Base-by-base conservation (phyloP, 768 basidiomycete genomes). In the Candolleomyces efflorescens region DNA sequence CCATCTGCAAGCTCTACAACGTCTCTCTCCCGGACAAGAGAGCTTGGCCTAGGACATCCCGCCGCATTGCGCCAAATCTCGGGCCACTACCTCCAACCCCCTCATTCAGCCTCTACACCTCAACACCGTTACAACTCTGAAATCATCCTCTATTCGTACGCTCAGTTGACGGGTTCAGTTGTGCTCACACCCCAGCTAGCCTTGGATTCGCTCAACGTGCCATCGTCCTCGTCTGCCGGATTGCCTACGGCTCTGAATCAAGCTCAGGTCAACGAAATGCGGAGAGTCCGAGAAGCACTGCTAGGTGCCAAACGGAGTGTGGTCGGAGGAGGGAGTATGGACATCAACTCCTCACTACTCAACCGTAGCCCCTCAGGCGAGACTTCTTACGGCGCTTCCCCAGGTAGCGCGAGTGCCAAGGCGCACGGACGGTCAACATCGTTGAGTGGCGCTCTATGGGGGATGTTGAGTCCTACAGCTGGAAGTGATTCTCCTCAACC, bases 101-200 rank as follows among this genome's bases (percentile, higher is more conserved):
- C 44, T 69, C 76, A 75, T 22, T 73, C 76, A 1, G 76, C 81
- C 4, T 78, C 75, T 58, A 68, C 77, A 17, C 71, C 80, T 36
- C 69, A 76, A 22, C 69, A 78, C 37, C 69, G 76, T 20, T 68
- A 78, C 3, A 82, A 82, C 58, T 77, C 80, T 0, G 89, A 93
- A 61, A 73, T 90, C 17, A 82, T 94, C 18, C 79, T 94, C 1
- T 94, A 94, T 69, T 85, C 92, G 0, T 94, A 94, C 63, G 90
- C 86, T 0, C 90, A 94, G 57, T 78, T 94, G 32, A 73, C 82
- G 5, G 93, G 93, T 4, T 82, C 83, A 0, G 75, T 90, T 17
- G 73, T 80, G 22, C 70, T 93, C 59, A 75, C 81, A 5, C 82
- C 87, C 7, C 32, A 32, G 11, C 32, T 32, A 32, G 32, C 32